Conservation (phyloP, 257 asterid species). For the Solanum chaucha region DNA sequence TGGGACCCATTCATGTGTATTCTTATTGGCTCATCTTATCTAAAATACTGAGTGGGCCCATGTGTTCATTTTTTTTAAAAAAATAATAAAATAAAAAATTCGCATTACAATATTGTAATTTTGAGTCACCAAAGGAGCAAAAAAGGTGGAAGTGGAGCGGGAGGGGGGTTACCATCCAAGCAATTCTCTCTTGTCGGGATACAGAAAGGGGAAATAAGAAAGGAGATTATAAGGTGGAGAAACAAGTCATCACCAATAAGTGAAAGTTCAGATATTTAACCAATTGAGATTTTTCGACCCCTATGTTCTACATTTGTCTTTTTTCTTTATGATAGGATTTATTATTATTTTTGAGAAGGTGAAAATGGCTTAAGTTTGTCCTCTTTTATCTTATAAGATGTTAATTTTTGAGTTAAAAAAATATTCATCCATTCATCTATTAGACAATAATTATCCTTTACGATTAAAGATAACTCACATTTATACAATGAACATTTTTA, state of each 20-base stretch:
- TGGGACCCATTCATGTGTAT: background rate
- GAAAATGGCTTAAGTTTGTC: background rate
- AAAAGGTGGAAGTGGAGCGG: background rate
- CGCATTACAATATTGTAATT: too few species aligned
- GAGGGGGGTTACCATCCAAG: background rate
- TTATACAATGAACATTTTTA: background rate
- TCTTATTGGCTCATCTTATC: conserved; percentile 1
- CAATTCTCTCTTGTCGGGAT: background rate
- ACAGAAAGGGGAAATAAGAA: too few species aligned
- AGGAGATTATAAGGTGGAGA: too few species aligned
- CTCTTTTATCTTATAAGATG: background rate
- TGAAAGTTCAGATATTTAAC: too few species aligned
- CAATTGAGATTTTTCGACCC: too few species aligned
- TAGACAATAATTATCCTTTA: background rate
- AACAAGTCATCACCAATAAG: background rate
- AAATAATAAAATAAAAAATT: too few species aligned
- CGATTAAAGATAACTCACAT: too few species aligned
- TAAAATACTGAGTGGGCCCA: background rate
- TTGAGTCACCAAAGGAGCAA: too few species aligned
- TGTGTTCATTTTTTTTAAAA: background rate
- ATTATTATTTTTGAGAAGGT: background rate
- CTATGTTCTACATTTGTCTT: too few species aligned
- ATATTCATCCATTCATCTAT: background rate
- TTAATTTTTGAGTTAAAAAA: too few species aligned
- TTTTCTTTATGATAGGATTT: background rate